Conservation (phyloP, 805 yeast species). For the Clavispora carvajalis region DNA sequence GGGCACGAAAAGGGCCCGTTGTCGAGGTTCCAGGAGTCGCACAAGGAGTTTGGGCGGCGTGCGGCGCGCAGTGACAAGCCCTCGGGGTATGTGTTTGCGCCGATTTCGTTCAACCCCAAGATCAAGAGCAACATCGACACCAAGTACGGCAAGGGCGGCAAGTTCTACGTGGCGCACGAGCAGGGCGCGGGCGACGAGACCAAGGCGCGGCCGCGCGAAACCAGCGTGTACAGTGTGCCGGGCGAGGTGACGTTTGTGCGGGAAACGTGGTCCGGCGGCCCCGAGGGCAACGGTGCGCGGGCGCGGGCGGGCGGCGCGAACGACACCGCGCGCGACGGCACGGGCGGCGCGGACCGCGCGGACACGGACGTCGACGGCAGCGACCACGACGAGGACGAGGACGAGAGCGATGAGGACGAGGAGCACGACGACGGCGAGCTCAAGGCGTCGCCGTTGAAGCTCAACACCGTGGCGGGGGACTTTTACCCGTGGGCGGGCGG, state of each 20-base stretch:
- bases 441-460: conserved; percentile 8
- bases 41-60: background rate
- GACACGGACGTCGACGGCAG: conserved; percentile 14
- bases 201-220: conserved; percentile 8
- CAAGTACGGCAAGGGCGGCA: conserved; percentile 86
- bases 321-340: no score
- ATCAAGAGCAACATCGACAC: conserved; percentile 73
- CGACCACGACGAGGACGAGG: conserved; percentile 18
- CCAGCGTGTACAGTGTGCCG: conserved; percentile 6
- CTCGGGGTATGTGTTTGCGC: conserved; percentile 67
- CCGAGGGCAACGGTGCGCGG: background rate
- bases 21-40: background rate
- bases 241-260: background rate
- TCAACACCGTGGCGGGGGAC: conserved; percentile 7
- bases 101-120: conserved; percentile 74
- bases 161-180: conserved; percentile 62
- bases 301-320: no score
- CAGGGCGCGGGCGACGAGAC: conserved; percentile 8
- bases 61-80: background rate
- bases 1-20: background rate
- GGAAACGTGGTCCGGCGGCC: background rate
- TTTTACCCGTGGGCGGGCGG: background rate
- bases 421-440: conserved; percentile 3
- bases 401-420: conserved; percentile 38
- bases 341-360: conserved; percentile 7